phyloP scores from a whole-genome alignment of 345 rosid species.

The Barbarea vulgaris region DNA sequence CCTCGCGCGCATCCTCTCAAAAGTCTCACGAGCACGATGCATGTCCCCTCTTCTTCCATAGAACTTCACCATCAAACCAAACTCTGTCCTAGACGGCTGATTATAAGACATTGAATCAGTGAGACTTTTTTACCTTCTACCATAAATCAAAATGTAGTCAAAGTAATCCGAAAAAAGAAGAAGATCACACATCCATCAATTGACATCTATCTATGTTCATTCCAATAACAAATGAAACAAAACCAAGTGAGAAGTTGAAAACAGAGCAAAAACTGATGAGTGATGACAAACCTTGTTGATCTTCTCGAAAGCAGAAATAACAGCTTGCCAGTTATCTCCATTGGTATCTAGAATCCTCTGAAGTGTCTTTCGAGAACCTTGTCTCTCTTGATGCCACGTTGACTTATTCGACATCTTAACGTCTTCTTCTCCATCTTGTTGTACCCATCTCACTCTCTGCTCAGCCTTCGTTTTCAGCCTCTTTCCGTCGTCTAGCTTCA shows the following conservation, averaged over 20 bases:
- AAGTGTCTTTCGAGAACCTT: conserved; percentile 53
- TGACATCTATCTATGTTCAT: neutral
- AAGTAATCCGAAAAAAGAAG: neutral
- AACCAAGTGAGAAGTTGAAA: neutral
- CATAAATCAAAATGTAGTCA: neutral
- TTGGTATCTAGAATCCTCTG: conserved; percentile 63
- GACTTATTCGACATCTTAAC: conserved; percentile 46
- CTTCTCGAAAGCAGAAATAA: conserved; percentile 76
- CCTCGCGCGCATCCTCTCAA: conserved; percentile 89
- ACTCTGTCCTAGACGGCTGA: conserved; percentile 97
- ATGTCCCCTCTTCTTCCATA: conserved; percentile 96
- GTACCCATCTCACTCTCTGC: conserved; percentile 71
- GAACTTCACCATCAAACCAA: conserved; percentile 87
- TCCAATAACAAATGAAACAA: neutral
- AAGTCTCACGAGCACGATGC: conserved; percentile 93
- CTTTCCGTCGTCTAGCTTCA: conserved; percentile 87
- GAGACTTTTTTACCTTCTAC: neutral
- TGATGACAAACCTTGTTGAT: conserved; percentile 65
- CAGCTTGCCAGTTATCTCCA: conserved; percentile 95
- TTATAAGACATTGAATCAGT: conserved; percentile 12
- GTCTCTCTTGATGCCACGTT: conserved; percentile 88
- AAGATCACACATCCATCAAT: neutral
- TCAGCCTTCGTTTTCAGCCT: conserved; percentile 64
- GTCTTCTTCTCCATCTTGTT: conserved; percentile 54
- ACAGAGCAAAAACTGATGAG: neutral